Percentiles rank a stretch among this genome's conserved stretches.
Conservation (phyloP, 352 stramenopile genomes). For the Pythium rishiriense region DNA sequence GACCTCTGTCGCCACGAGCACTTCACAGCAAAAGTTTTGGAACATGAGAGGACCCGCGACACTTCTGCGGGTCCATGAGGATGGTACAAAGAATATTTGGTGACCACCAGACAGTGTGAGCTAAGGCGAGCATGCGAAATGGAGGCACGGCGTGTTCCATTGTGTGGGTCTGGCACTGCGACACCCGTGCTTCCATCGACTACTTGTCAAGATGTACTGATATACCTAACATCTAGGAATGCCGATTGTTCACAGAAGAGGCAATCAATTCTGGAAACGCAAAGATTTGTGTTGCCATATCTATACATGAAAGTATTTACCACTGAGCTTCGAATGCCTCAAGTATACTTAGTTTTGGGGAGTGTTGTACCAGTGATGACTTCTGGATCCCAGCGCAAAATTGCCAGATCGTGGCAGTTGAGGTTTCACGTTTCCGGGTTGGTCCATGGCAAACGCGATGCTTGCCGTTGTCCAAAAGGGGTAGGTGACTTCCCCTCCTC, state of each 20-base stretch:
- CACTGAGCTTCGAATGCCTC: neutral
- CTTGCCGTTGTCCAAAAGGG: conserved; percentile 1
- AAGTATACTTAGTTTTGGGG: neutral
- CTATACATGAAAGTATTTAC: neutral
- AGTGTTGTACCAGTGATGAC: neutral
- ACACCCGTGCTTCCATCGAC: neutral
- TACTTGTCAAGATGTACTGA: neutral
- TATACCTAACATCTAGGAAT: neutral
- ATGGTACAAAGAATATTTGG: too few relatives aligned
- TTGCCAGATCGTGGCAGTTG: neutral
- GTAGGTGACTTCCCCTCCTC: neutral
- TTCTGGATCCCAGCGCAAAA: neutral
- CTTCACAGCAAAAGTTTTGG: too few relatives aligned
- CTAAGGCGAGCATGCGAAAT: neutral
- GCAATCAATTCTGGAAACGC: neutral
- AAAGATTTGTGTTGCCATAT: neutral
- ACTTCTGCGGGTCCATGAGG: too few relatives aligned
- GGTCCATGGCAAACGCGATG: neutral
- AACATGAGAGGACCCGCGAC: too few relatives aligned
- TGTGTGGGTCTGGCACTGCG: neutral
- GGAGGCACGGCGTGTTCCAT: too few relatives aligned
- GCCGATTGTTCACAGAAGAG: neutral
- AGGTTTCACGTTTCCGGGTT: neutral
- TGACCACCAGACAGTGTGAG: too few relatives aligned
- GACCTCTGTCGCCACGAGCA: neutral